Evolutionary conservation across 306 rosid genomes (phyloP).

Genomic region (Fragaria iinumae): DNA sequence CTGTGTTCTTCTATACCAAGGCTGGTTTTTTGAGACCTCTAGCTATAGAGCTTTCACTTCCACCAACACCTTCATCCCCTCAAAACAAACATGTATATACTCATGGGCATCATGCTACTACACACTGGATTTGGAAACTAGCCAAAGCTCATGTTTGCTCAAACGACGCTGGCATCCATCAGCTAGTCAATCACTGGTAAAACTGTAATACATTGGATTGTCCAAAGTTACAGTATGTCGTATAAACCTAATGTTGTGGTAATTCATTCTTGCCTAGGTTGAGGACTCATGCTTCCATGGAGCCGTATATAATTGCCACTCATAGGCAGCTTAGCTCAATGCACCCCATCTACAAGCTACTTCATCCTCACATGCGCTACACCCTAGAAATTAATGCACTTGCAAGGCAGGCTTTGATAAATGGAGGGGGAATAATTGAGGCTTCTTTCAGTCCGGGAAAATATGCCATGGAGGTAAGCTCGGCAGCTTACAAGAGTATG

Average conservation of each 20-base stretch:
- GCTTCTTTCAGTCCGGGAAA: conserved; percentile 88
- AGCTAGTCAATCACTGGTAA: conserved; percentile 95
- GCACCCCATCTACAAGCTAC: conserved; percentile 90
- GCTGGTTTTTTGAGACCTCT: conserved; percentile 58
- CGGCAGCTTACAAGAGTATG: conserved; percentile 72
- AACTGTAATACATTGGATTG: neutral
- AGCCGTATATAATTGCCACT: conserved; percentile 87
- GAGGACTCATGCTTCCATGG: conserved; percentile 96
- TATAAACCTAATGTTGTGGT: conserved; percentile 10
- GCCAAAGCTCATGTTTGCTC: conserved; percentile 98
- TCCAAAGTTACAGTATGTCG: neutral
- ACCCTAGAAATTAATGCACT: conserved; percentile 87
- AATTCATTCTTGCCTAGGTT: conserved; percentile 59
- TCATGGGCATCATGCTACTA: conserved; percentile 80
- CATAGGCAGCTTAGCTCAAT: conserved; percentile 85
- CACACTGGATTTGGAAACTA: conserved; percentile 89
- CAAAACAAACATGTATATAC: conserved; percentile 55
- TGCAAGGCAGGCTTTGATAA: conserved; percentile 80
- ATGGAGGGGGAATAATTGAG: conserved; percentile 93
- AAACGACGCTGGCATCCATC: conserved; percentile 85
- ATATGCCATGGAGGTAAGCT: conserved; percentile 81
- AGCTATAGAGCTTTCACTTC: conserved; percentile 87
- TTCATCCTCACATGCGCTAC: conserved; percentile 95
- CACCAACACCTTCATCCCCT: conserved; percentile 51
- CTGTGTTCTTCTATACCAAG: conserved; percentile 54